Base-by-base conservation (phyloP, 23 red algal species). In the Agarophyton chilense region DNA sequence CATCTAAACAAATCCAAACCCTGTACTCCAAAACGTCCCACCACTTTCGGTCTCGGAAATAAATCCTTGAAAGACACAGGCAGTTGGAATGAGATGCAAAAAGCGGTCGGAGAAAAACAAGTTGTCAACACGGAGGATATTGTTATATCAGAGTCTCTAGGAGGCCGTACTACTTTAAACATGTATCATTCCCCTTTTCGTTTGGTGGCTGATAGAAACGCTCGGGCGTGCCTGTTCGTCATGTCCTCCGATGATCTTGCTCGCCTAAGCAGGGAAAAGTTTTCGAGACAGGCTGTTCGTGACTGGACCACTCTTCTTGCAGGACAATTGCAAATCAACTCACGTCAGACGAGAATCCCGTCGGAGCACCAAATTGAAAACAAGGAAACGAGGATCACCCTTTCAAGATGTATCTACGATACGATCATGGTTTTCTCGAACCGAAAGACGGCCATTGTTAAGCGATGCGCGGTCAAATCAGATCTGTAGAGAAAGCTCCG, bases 41-140 rank as follows among this genome's bases (percentile, higher is more conserved):
- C n/a, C n/a, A n/a, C n/a, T n/a, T n/a, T n/a, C n/a, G n/a, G n/a
- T n/a, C n/a, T n/a, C n/a, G n/a, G n/a, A n/a, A n/a, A n/a, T n/a
- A n/a, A n/a, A n/a, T n/a, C n/a, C n/a, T n/a, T n/a, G n/a, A n/a
- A n/a, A n/a, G n/a, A n/a, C n/a, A n/a, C n/a, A n/a, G n/a, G 12
- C 8, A 62, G 25, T 29, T 40, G 0, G 32, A 45, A 39, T 12
- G 79, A n/a, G 19, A 83, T 64, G 0, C 34, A 33, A 19, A 12
- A 62, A 5, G 79, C 79, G n/a, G 29, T 83, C 52, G 42, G n/a
- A 40, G 54, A 65, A 21, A 83, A 83, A 19, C 79, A 29, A 28
- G 29, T 62, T 38, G 13, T 24, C 42, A 62, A 44, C 55, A 83
- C 39, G 29, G 64, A 56, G 79, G 54, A 83, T 13, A 24, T 83